phyloP scores from a whole-genome alignment of 805 yeast genomes.

The Saitoella complicata region DNA sequence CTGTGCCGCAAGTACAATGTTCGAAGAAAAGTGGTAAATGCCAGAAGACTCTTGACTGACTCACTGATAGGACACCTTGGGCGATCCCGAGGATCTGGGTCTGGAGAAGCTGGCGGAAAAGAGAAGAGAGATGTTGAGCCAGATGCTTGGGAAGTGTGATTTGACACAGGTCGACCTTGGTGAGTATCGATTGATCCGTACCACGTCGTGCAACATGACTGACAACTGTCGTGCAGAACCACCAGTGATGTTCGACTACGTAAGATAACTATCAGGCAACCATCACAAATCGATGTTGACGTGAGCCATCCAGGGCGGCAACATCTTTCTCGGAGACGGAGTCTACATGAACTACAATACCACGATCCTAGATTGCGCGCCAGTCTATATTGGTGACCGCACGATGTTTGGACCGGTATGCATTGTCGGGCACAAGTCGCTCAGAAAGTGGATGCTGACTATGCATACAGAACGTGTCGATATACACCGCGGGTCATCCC shows the following conservation, averaged over 20 bases:
- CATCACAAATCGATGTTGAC: too few species aligned
- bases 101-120: slow-evolving; percentile 22
- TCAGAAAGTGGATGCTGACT: neutral
- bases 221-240: slow-evolving; percentile 32
- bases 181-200: too few species aligned
- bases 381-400: slow-evolving; percentile 43
- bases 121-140: slow-evolving; percentile 23
- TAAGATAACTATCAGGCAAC: too few species aligned
- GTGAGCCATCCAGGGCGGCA: slow-evolving; percentile 29
- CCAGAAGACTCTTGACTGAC: too few species aligned
- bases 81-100: slow-evolving; percentile 15
- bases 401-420: slow-evolving; percentile 41
- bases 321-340: slow-evolving; percentile 37
- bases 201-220: slow-evolving; percentile 28
- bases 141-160: slow-evolving; percentile 21
- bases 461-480: slow-evolving; percentile 21
- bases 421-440: neutral
- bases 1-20: slow-evolving; percentile 17
- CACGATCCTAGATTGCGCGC: slow-evolving; percentile 41
- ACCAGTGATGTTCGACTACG: slow-evolving; percentile 46
- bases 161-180: too few species aligned
- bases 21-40: too few species aligned
- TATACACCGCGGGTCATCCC: slow-evolving; percentile 52
- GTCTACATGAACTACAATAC: slow-evolving; percentile 42
- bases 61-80: slow-evolving; percentile 8